A percentile compares a stretch with the other conserved stretches of the same genome.
phyloP scores from a whole-genome alignment of 371 early-diverging fungal genomes.

The Circinella minor region DNA sequence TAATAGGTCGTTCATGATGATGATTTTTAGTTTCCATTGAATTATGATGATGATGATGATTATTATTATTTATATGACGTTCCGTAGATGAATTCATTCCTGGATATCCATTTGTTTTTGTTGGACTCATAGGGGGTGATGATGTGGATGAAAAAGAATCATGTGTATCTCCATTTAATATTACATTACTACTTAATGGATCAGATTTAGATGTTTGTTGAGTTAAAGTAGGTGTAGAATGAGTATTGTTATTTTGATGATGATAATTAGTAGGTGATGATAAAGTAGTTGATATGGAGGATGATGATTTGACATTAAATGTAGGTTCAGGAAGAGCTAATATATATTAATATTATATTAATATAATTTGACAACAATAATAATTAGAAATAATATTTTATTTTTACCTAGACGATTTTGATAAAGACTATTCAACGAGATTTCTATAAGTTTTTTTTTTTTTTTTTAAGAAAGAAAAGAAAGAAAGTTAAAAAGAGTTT shows the following conservation, averaged over 20 bases:
- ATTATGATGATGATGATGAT: not conserved
- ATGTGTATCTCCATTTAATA: not conserved
- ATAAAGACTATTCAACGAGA: conserved; percentile 30
- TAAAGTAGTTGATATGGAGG: conserved; percentile 2
- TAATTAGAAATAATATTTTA: conserved; percentile 10
- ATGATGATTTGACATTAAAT: conserved; percentile 1
- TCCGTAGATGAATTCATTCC: conserved; percentile 3
- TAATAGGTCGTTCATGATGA: not conserved
- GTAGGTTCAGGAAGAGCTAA: conserved; percentile 14
- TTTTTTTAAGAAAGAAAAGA: not conserved
- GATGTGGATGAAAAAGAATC: not conserved
- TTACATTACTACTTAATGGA: conserved; percentile 9
- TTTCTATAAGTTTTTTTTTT: conserved; percentile 19
- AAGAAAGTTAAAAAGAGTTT: too few relatives aligned
- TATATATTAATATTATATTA: not conserved
- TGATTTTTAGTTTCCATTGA: not conserved
- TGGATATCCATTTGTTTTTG: conserved; percentile 13
- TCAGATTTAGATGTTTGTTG: not conserved
- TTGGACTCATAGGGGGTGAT: not conserved
- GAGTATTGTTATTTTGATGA: too few relatives aligned
- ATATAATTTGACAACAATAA: not conserved
- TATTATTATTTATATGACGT: not conserved
- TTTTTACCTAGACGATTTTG: conserved; percentile 24
- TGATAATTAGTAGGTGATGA: too few relatives aligned
- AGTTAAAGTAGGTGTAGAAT: not conserved